A percentile compares a stretch with the other conserved stretches of the same genome.
Evolutionary conservation across 1,284 basidiomycete species (phyloP).

Genomic region (Tetrapyrgos nigripes): DNA sequence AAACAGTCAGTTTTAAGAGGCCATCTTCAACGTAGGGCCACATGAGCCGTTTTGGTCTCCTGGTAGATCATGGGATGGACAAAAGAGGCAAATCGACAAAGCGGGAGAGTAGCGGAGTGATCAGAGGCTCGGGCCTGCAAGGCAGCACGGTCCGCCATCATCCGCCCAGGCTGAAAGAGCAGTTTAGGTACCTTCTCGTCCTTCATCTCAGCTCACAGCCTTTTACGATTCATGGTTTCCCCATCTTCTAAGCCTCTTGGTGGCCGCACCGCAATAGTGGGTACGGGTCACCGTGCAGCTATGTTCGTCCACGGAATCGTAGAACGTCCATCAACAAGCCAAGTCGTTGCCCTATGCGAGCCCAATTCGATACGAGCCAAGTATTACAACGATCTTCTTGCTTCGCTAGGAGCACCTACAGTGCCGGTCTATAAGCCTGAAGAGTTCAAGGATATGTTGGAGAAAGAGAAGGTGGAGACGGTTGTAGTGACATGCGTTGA

Average conservation of each 20-base stretch:
- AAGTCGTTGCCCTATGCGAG: slow-evolving; percentile 56
- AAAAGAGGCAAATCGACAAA: too few relatives aligned
- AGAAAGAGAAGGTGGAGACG: slow-evolving; percentile 52
- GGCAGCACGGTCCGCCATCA: too few relatives aligned
- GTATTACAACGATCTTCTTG: slow-evolving; percentile 52
- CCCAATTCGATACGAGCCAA: slow-evolving; percentile 53
- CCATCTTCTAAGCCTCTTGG: slow-evolving; percentile 30
- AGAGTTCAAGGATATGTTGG: slow-evolving; percentile 55
- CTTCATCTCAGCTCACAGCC: not conserved
- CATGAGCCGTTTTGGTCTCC: too few relatives aligned
- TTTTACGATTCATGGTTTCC: slow-evolving; percentile 10
- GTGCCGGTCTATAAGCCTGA: slow-evolving; percentile 50
- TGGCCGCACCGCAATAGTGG: slow-evolving; percentile 47
- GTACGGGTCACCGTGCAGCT: slow-evolving; percentile 48
- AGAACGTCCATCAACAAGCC: slow-evolving; percentile 38
- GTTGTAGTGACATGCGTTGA: slow-evolving; percentile 62
- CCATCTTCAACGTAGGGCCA: too few relatives aligned
- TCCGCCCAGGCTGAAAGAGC: too few relatives aligned
- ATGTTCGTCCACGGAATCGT: slow-evolving; percentile 53
- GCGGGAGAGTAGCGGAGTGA: too few relatives aligned
- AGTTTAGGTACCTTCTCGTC: not conserved
- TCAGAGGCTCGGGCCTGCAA: too few relatives aligned
- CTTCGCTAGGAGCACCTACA: slow-evolving; percentile 40
- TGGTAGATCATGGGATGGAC: too few relatives aligned
- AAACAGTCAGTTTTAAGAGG: too few relatives aligned